A percentile compares a stretch with the other conserved stretches of the same genome.
Conservation (phyloP, 140 eudicot genomes). For the Ambrosia hybrid region DNA sequence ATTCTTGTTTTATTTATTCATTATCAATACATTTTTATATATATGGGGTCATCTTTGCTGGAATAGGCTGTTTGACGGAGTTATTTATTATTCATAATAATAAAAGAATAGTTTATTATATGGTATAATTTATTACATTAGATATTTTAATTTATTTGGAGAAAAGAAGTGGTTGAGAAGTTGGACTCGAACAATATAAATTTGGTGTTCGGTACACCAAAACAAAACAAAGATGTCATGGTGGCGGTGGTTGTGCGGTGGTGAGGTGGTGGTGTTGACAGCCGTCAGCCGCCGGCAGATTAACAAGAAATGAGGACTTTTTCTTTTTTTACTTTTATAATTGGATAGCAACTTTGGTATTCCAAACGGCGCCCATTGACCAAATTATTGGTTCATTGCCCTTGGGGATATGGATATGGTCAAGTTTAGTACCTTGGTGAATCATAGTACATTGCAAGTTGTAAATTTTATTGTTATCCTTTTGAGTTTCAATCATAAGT, state of each 20-base stretch:
- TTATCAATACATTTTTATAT: neutral
- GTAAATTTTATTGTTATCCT: neutral
- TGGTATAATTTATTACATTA: neutral
- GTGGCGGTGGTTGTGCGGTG: constrained; percentile 14
- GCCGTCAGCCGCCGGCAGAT: constrained; percentile 48
- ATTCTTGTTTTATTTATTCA: constrained; percentile 2
- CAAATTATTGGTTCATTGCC: constrained; percentile 1
- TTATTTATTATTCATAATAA: constrained; percentile 9
- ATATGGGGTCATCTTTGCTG: constrained; percentile 44
- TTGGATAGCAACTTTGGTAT: neutral
- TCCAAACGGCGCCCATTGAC: constrained; percentile 20
- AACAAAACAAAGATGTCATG: constrained; percentile 17
- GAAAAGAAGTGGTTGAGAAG: constrained; percentile 36
- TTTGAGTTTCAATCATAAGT: neutral
- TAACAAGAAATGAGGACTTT: constrained; percentile 17
- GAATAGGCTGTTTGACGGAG: constrained; percentile 44
- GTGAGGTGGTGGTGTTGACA: constrained; percentile 19
- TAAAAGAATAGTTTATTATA: too few species aligned
- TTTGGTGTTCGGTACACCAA: constrained; percentile 46
- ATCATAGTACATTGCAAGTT: neutral
- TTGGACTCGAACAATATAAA: constrained; percentile 27
- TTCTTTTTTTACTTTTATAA: constrained; percentile 1
- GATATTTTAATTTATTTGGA: neutral
- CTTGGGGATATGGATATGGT: neutral
- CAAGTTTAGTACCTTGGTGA: constrained; percentile 16